Percentiles rank a stretch among this genome's conserved stretches.
phyloP scores from a whole-genome alignment of 148 eudicot species.

The Vaccinium darrowii region DNA sequence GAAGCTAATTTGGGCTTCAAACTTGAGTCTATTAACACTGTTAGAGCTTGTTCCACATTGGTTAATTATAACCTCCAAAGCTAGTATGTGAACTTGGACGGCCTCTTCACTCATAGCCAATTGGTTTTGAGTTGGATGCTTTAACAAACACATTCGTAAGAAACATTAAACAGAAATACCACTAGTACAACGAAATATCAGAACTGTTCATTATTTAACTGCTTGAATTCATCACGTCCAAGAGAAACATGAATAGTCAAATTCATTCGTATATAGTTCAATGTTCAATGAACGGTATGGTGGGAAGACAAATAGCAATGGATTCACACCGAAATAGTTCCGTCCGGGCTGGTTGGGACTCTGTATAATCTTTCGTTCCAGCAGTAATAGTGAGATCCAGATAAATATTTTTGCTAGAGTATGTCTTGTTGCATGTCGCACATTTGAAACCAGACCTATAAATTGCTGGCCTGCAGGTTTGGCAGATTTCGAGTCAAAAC shows the following conservation, averaged over 20 bases:
- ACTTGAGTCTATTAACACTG: background rate
- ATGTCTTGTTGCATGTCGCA: slow-evolving; percentile 68
- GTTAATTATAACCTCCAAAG: no score
- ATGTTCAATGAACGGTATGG: background rate
- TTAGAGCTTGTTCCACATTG: no score
- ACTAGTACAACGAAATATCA: background rate
- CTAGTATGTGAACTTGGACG: no score
- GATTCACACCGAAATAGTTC: slow-evolving; percentile 76
- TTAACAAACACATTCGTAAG: background rate
- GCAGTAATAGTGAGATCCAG: slow-evolving; percentile 94
- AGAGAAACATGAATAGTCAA: background rate
- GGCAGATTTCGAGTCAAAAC: slow-evolving; percentile 20
- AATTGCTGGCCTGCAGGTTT: slow-evolving; percentile 70
- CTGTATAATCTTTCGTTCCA: slow-evolving; percentile 65
- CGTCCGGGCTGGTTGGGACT: slow-evolving; percentile 66
- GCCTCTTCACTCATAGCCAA: no score
- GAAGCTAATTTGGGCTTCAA: background rate
- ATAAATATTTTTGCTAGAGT: slow-evolving; percentile 86
- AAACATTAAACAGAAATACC: background rate
- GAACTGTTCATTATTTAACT: background rate
- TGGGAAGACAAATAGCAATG: slow-evolving; percentile 2
- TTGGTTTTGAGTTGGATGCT: no score
- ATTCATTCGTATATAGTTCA: background rate
- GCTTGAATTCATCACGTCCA: background rate
- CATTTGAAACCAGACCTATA: slow-evolving; percentile 95